Evolutionary conservation across 257 asterid genomes (phyloP), one percentile per base, ranked within the genome.

Genomic region (Haberlea rhodopensis): DNA sequence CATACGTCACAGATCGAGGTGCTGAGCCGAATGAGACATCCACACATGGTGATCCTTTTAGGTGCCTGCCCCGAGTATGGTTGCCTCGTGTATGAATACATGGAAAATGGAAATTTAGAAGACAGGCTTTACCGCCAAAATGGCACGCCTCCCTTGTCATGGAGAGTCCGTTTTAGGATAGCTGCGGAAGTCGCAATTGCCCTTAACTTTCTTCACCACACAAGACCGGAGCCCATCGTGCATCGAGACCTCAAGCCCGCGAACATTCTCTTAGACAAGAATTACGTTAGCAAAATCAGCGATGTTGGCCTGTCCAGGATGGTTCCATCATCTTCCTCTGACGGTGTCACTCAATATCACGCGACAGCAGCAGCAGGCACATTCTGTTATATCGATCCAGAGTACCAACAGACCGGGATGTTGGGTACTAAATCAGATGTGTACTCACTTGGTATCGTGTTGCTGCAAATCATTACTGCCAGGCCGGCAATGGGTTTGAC

Each of bases 61-160:
- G 99, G 97, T n/a, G 95, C 96, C 48, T 89, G 99, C 51, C 95
- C 96, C 0, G 96, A 92, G 72, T 84, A 89, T 1, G 97, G 99
- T 26, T 85, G 97, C 84, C 91, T 92, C 28, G 96, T 92, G 5
- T 92, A 92, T 29, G 99, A 92, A 81, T 85, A 79, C 78, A 84
- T 89, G 94, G 90, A 80, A 4, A 87, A 80, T 7, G 99, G 99
- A 6, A 89, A 90, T 77, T 77, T 92, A 75, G 97, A 92, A 63
- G 99, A 89, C 78, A 67, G 90, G 62, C 84, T 92, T 34, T 79
- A 69, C 81, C 65, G 94, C 73, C 75, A 37, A 71, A 66, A 80
- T 29, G 81, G 76, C 69, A 84, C 75, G 8, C 64, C 66, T 20
- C 81, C 99, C 0, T 54, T 92, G 9, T 64, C 97, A 23, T 87